A percentile compares a stretch with the other conserved stretches of the same genome.
Conservation (phyloP, 73 alveolate species). For the Diophrys sp. region DNA sequence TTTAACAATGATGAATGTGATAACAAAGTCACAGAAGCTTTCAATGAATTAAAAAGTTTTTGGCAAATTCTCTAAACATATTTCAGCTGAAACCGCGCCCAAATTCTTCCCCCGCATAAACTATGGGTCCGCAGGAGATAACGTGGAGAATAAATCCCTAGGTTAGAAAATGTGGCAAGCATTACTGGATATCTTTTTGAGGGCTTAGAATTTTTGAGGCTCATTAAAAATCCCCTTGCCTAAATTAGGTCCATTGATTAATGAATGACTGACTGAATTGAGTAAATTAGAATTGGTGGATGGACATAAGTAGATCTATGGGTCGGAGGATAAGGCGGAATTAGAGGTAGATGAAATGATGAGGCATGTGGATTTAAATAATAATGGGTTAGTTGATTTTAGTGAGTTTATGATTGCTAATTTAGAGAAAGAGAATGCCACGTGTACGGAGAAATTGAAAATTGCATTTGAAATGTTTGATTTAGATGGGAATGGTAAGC, state of each 20-base stretch:
- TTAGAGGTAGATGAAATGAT: slow-evolving; percentile 40
- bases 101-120: too few relatives aligned
- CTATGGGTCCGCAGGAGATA: too few relatives aligned
- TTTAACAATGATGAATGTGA: too few relatives aligned
- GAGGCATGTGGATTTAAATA: slow-evolving; percentile 48
- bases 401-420: slow-evolving; percentile 48
- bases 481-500: slow-evolving; percentile 43
- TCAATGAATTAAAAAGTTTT: background rate
- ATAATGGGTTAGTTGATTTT: slow-evolving; percentile 68
- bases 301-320: background rate
- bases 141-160: too few relatives aligned
- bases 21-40: too few relatives aligned
- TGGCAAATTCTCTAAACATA: too few relatives aligned
- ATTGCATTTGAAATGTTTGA: slow-evolving; percentile 34
- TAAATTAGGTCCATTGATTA: too few relatives aligned
- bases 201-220: background rate
- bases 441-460: slow-evolving; percentile 15
- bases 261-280: too few relatives aligned
- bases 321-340: background rate
- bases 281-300: background rate
- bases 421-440: background rate
- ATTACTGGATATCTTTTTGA: too few relatives aligned
- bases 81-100: too few relatives aligned
- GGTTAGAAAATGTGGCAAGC: too few relatives aligned
- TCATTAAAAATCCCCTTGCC: background rate